Conservation (phyloP, 2,329 filamentous ascomycete species). For the Teratosphaeria viscida region DNA sequence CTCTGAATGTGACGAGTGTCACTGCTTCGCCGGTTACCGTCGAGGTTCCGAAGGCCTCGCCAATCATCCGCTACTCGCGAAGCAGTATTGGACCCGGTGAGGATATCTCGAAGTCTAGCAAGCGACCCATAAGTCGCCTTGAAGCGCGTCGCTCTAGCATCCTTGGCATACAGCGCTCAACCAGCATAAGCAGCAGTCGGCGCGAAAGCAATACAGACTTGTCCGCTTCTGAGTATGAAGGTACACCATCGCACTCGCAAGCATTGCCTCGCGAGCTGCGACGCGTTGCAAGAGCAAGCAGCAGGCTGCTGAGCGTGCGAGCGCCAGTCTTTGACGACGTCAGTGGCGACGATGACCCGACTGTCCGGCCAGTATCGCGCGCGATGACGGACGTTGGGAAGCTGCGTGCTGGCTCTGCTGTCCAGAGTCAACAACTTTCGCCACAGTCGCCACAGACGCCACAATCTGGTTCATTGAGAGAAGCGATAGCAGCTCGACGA, state of each 20-base stretch:
- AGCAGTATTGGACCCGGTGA: conserved; percentile 8
- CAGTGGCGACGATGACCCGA: conserved; percentile 29
- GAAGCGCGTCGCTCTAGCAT: conserved; percentile 34
- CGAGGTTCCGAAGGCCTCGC: conserved; percentile 4
- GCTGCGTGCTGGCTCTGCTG: conserved; percentile 15
- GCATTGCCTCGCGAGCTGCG: conserved; percentile 11
- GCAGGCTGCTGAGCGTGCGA: conserved; percentile 28
- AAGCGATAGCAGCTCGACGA: conserved; percentile 4
- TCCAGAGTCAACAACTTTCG: conserved; percentile 5
- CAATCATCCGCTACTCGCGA: conserved; percentile 7
- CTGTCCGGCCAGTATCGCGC: conserved; percentile 36
- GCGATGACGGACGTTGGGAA: conserved; percentile 37
- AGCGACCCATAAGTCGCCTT: conserved; percentile 30
- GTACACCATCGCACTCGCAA: conserved; percentile 16
- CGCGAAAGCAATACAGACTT: conserved; percentile 22
- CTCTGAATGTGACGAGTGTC: conserved; percentile 3
- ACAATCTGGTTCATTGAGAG: conserved; percentile 1
- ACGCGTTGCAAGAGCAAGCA: conserved; percentile 28
- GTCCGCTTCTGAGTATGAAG: conserved; percentile 19
- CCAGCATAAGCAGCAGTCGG: conserved; percentile 15
- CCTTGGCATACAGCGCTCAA: conserved; percentile 13
- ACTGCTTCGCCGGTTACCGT: conserved; percentile 13
- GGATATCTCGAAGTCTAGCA: conserved; percentile 25
- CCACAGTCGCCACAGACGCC: conserved; percentile 3
- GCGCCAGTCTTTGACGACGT: conserved; percentile 15